Evolutionary conservation across 371 early-diverging fungal genomes (phyloP), one percentile per base, ranked within the genome.

Genomic region (Lichtheimia ramosa): DNA sequence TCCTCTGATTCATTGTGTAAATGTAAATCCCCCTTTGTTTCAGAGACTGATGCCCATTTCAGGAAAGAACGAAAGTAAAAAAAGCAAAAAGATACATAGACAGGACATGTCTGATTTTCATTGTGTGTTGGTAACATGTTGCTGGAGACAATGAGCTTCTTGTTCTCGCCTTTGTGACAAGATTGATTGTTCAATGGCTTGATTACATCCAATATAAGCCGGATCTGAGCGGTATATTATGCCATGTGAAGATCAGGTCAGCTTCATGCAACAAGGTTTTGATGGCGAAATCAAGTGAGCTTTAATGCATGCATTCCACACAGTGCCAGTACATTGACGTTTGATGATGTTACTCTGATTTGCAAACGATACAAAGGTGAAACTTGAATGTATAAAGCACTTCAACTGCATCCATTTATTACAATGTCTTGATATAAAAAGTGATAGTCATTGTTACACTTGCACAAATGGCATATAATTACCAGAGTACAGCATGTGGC

Each of bases 401-500:
- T n/a, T 76, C 77, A 15, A 76, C 71, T 6, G 71, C 62, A 61
- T 76, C 69, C 1, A 71, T 67, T 48, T 63, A 55, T 73, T 69
- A 50, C 75, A 71, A 42, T 73, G 73, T 8, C 34, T 34, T 34
- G 34, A 34, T 34, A 34, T 8, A 34, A 10, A 34, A 34, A 10
- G 8, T 34, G 2, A 34, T 34, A 34, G 34, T 8, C 10, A 34
- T 34, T 34, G 34, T 34, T 34, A 34, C 34, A 34, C 34, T 5
- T 34, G 8, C 34, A 34, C 34, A 34, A 34, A 34, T 34, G 34
- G 34, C 34, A 34, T 34, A 34, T 34, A 34, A 34, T 34, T 34
- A 34, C 72, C 70, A 73, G 34, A 72, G 70, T 15, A 75, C 70
- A 21, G 73, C 67, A 13, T 53, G 62, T 46, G 74, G 71, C 42